Base-by-base conservation (phyloP, 2,329 filamentous ascomycete genomes). In the Trichoderma arundinaceum region DNA sequence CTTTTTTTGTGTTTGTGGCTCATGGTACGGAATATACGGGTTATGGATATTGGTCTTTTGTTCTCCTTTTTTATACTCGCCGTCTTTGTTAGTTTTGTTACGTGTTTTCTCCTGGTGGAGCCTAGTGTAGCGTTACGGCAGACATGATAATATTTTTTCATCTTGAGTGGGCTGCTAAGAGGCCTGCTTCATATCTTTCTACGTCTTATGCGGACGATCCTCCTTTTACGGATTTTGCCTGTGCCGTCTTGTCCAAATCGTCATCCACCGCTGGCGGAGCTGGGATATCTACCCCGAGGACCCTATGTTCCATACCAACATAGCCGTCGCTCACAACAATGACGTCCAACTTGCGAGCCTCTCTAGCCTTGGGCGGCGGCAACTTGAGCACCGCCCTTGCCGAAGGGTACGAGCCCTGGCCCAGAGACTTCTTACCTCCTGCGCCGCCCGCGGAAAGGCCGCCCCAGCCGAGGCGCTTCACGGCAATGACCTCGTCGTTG, bases 281-380 rank as follows among this genome's bases (percentile, higher is more conserved):
- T 17, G 85, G 85, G n/a, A 88, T 77, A 22, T 84, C 81, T 0
- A 87, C 79, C 1, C 81, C 82, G 43, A 78, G 66, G 1, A 84
- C 67, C 28, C 76, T 75, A 67, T 86, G 81, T 74, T 85, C 81
- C 83, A 98, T 87, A 0, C 91, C 92, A 39, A 92, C 81, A 77
- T 98, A 98, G 15, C 88, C 88, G 82, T 98, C 95, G 77, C 94
- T 98, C 17, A 95, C 81, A 2, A 97, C 88, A 68, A 85, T 75
- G 3, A 97, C 84, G 73, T 92, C 90, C 9, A 96, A 77, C 74
- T 84, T 90, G 72, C 88, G 86, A 13, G 80, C 83, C 68, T 81
- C 79, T 4, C 76, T 78, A 7, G 71, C 74, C 57, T 74, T 74
- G 8, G 75, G 71, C 64, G 83, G 79, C 1, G 89, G 88, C 28